Base-by-base conservation (phyloP, 1,284 basidiomycete species). In the Ceratobasidium papillatum region DNA sequence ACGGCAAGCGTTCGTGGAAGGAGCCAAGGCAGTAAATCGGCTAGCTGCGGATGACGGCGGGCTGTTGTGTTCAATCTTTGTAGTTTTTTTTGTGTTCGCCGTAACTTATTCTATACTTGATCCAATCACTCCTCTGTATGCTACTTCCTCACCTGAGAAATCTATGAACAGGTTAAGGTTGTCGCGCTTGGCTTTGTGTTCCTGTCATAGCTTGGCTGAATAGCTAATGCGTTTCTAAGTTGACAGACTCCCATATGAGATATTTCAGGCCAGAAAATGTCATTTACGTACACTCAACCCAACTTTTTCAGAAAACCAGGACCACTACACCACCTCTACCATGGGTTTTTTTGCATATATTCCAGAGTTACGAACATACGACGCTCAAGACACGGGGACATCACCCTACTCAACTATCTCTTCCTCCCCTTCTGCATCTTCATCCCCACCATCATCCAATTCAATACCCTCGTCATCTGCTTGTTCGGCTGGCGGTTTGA, bases 51-150 rank as follows among this genome's bases (percentile, higher is more conserved):
- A 34, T 12, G 32, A n/a, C 2, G 32, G 41, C 34, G 43, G 12
- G 22, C 49, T n/a, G 22, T 58, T 36, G 22, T 58, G 32, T 30
- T 41, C n/a, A 30, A 38, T 32, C 34, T 32, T 58, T 12, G 8
- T 43, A 2, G n/a, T 25, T 58, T 43, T 36, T 38, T 58, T 3
- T 69, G 5, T 49, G 47, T 19, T 49, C 14, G 19, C 11, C 38
- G 19, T 47, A 32, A 59, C 12, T 58, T 71, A 71, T 71, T 25
- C 38, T 54, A 58, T 61, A 61, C 30, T 59, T 71, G 68, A 59
- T 25, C 14, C 51, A 69, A 69, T 45, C 68, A 54, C 68, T 49
- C 56, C 56, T 71, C 68, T 71, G 68, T 71, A 71, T 32, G 62
- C 30, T 49, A 11, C 22, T 12, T n/a, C 51, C 27, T 27, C 19